These are phyloP conservation scores for Dothidotthia symphoricarpi DNA, from an alignment of 2,329 filamentous ascomycete species.

Conservation along the genomic window DNA sequence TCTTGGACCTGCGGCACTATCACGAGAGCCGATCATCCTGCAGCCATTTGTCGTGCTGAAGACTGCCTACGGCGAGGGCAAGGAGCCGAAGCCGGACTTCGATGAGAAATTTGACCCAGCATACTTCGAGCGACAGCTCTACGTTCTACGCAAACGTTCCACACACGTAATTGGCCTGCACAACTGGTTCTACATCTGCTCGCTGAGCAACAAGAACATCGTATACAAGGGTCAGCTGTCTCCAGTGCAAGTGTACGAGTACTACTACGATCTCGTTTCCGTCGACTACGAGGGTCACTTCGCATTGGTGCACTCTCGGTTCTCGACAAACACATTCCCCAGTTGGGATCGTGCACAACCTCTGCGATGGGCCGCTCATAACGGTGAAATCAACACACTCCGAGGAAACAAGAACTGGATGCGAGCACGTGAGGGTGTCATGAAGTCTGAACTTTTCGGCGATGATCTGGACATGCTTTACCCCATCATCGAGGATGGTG, in stretches of 20 bases:
- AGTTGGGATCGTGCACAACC: conserved; percentile 98
- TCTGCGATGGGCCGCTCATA: conserved; percentile 94
- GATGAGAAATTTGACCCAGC: conserved; percentile 77
- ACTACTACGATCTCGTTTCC: conserved; percentile 95
- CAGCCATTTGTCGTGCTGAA: conserved; percentile 92
- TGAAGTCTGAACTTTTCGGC: conserved; percentile 89
- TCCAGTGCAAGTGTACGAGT: conserved; percentile 93
- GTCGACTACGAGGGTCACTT: conserved; percentile 98
- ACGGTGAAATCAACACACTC: conserved; percentile 97
- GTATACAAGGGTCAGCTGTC: conserved; percentile 97
- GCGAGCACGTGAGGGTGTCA: conserved; percentile 90
- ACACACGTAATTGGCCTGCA: conserved; percentile 92
- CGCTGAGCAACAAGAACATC: conserved; percentile 95
- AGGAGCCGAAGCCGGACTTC: conserved; percentile 75
- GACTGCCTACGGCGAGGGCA: conserved; percentile 79
- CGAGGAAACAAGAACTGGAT: conserved; percentile 99
- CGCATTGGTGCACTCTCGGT: conserved; percentile 92
- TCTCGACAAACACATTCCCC: conserved; percentile 97
- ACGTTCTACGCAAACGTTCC: conserved; percentile 88
- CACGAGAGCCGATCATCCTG: conserved; percentile 89
- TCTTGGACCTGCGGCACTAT: conserved; percentile 87
- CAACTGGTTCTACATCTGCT: conserved; percentile 99
- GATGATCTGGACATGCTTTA: conserved; percentile 89
- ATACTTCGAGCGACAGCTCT: conserved; percentile 89
- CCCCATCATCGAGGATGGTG: conserved; percentile 93